Conservation (phyloP, 495 filamentous ascomycete genomes). For the Xylaria bambusicola region DNA sequence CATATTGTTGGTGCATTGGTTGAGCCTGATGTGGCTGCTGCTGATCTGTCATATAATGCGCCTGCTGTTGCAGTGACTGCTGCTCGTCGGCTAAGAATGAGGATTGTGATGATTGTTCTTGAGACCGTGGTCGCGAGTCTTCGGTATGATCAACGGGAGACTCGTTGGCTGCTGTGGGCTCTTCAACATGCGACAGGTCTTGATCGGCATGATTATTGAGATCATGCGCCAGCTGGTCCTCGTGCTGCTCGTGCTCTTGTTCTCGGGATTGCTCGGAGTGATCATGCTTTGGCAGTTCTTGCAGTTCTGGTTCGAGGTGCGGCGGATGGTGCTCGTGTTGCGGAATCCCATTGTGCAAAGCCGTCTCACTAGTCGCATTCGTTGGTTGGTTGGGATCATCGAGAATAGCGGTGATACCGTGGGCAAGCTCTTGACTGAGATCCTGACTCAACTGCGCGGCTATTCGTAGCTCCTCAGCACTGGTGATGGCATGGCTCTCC, state of each 20-base stretch:
- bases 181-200: conserved; percentile 22
- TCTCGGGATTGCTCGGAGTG: conserved; percentile 17
- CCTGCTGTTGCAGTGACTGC: conserved; percentile 22
- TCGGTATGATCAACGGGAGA: conserved; percentile 20
- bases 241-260: conserved; percentile 17
- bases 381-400: conserved; percentile 12
- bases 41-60: conserved; percentile 25
- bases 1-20: conserved; percentile 30
- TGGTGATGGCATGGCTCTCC: conserved; percentile 35
- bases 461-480: conserved; percentile 51
- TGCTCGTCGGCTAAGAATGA: conserved; percentile 23
- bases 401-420: conserved; percentile 28
- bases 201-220: conserved; percentile 24
- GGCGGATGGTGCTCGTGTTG: conserved; percentile 23
- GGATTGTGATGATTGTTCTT: conserved; percentile 15
- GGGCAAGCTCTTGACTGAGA: conserved; percentile 41
- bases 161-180: conserved; percentile 19
- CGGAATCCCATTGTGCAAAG: conserved; percentile 23
- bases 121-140: not conserved
- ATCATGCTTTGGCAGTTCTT: conserved; percentile 21
- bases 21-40: conserved; percentile 22
- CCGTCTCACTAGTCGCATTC: conserved; percentile 20
- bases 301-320: conserved; percentile 13
- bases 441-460: conserved; percentile 54
- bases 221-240: conserved; percentile 26